Evolutionary conservation across 1,284 basidiomycete species (phyloP), one percentile per base, ranked within the genome.

Genomic region (Moesziomyces globuligerus): DNA sequence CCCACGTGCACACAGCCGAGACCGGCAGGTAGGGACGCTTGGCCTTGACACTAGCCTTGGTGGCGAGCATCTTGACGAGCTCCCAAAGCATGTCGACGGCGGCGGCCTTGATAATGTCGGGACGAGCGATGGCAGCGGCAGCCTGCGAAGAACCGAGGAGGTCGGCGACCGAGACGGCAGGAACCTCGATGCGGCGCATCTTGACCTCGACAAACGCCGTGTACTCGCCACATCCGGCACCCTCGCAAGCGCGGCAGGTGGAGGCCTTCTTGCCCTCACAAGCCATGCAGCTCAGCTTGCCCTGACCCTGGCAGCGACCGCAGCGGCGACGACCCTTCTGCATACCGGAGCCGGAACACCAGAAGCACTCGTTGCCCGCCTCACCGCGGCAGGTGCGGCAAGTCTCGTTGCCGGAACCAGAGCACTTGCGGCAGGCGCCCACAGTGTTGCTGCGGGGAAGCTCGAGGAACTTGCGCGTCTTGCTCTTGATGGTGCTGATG

Each of bases 311-410:
- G 67, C 74, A 76, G 11, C 62, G 65, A n/a, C 62, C 52, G 41
- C 74, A 76, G 37, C 55, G 54, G n/a, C 65, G 60, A 40, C 66
- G 59, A 41, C 59, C 66, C 55, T 74, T 74, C 48, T 71, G 57
- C 50, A 60, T 46, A 21, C 74, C 72, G 7, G 62, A 52, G 20
- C 72, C 74, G 7, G 66, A 55, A 46, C 74, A 76, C 74, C 74
- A 76, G 67, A 70, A 76, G 56, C 74, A 74, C 44, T 69, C 68
- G 55, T 74, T 73, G 47, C 72, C 66, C 17, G 61, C 62, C 21
- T 65, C 61, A 11, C 71, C 72, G 13, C 58, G 62, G 66, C 72
- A 74, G 8, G 58, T 66, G 21, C 57, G 49, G 60, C 71, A 75
- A 4, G 26, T 51, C 47, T 67, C 72, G 34, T 36, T 50, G n/a